Evolutionary conservation across 1,139 yeast species (phyloP).

Genomic region (Candida gigantensis): DNA sequence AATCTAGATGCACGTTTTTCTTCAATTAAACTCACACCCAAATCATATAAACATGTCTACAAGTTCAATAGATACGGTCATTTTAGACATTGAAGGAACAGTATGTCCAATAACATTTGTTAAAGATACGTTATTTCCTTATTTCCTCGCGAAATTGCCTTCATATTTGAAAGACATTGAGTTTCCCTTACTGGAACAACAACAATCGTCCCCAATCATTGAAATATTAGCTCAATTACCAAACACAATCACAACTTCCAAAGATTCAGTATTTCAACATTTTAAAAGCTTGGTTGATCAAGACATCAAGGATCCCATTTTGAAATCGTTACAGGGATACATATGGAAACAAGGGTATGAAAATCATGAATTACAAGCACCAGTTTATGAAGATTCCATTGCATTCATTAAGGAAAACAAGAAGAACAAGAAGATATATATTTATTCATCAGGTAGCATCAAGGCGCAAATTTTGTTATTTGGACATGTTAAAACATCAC

Average conservation of each 20-base stretch:
- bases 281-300: constrained; percentile 56
- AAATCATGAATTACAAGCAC: constrained; percentile 72
- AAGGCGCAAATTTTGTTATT: constrained; percentile 82
- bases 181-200: constrained; percentile 10
- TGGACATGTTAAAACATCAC: constrained; percentile 49
- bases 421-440: constrained; percentile 45
- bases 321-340: constrained; percentile 80
- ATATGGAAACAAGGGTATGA: constrained; percentile 83
- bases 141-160: constrained; percentile 39
- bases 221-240: constrained; percentile 50
- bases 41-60: no score
- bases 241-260: constrained; percentile 22
- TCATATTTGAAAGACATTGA: constrained; percentile 19
- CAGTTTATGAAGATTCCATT: constrained; percentile 75
- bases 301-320: constrained; percentile 76
- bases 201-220: constrained; percentile 17
- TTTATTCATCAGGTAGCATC: constrained; percentile 91
- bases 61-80: constrained; percentile 26
- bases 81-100: constrained; percentile 88
- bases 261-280: constrained; percentile 39
- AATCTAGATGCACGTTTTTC: no score
- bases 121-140: constrained; percentile 64
- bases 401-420: constrained; percentile 48
- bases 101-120: constrained; percentile 89
- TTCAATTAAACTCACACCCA: no score